Conservation (phyloP, 257 asterid genomes). For the Solanum sparsipilum region DNA sequence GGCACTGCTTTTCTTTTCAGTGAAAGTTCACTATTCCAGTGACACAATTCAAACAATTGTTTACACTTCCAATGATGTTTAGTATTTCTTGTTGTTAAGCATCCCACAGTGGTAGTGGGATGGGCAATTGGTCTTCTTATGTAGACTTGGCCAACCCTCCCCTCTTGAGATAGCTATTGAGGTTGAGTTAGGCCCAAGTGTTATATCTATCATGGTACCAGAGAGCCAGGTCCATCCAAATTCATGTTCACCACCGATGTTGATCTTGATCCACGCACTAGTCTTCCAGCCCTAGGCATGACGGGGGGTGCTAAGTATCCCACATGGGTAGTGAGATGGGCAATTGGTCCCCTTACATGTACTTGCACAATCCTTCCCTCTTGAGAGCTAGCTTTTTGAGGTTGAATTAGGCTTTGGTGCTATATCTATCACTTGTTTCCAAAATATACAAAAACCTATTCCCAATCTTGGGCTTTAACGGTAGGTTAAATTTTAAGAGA, state of each 20-base stretch:
- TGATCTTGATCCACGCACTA: not conserved
- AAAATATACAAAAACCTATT: not conserved
- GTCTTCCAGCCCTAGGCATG: not conserved
- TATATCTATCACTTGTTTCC: not conserved
- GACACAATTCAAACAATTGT: not conserved
- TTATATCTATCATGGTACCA: not conserved
- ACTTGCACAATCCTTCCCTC: not conserved
- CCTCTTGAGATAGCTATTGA: not conserved
- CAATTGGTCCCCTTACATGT: not conserved
- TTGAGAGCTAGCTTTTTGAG: not conserved
- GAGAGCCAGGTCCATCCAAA: not conserved
- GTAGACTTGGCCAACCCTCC: not conserved
- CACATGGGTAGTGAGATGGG: not conserved
- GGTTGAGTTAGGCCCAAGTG: not conserved
- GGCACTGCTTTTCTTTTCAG: not conserved
- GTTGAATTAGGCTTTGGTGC: not conserved
- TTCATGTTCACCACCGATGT: not conserved
- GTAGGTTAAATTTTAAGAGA: not conserved
- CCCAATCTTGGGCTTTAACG: not conserved
- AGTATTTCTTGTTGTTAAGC: not conserved
- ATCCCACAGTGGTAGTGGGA: not conserved
- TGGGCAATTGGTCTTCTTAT: not conserved
- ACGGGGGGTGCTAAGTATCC: not conserved
- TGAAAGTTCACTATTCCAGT: not conserved
- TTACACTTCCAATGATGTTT: not conserved